Evolutionary conservation across 1,284 basidiomycete species (phyloP).

Genomic region (Leccinum pallidistipes): DNA sequence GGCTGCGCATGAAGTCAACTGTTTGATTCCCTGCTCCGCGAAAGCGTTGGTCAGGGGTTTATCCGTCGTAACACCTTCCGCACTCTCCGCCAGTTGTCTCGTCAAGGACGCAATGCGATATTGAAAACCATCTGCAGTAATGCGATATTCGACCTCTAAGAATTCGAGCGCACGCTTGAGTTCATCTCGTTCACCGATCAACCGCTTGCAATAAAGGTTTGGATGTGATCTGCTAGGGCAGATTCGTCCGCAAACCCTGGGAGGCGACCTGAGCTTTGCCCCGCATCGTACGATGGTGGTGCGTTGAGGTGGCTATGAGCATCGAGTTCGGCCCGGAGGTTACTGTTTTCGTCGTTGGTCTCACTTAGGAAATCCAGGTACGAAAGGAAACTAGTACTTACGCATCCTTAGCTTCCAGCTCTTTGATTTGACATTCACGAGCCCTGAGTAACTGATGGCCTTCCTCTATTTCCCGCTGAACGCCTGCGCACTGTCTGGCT

Average conservation of each 20-base stretch:
- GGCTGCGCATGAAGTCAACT: slow-evolving; percentile 32
- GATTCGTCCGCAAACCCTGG: slow-evolving; percentile 32
- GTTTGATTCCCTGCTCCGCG: slow-evolving; percentile 27
- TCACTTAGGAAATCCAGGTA: not conserved
- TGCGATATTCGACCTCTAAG: slow-evolving; percentile 67
- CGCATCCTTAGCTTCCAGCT: slow-evolving; percentile 24
- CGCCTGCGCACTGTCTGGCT: slow-evolving; percentile 11
- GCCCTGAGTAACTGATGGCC: slow-evolving; percentile 11
- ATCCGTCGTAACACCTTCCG: not conserved
- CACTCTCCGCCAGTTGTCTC: slow-evolving; percentile 18
- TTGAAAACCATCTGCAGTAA: slow-evolving; percentile 62
- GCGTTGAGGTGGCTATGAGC: not conserved
- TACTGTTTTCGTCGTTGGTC: slow-evolving; percentile 14
- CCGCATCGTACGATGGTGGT: not conserved
- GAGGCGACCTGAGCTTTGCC: not conserved
- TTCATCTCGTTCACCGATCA: slow-evolving; percentile 67
- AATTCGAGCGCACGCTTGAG: slow-evolving; percentile 70
- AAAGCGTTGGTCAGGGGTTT: not conserved
- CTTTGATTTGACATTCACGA: slow-evolving; percentile 24
- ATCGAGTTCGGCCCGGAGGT: slow-evolving; percentile 24
- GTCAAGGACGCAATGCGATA: slow-evolving; percentile 32
- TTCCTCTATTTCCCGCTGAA: slow-evolving; percentile 17
- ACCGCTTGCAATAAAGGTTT: slow-evolving; percentile 59
- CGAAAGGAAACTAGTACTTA: slow-evolving; percentile 14
- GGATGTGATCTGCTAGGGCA: slow-evolving; percentile 43